Base-by-base conservation (phyloP, 371 early-diverging fungal species). In the Lichtheimia ramosa region DNA sequence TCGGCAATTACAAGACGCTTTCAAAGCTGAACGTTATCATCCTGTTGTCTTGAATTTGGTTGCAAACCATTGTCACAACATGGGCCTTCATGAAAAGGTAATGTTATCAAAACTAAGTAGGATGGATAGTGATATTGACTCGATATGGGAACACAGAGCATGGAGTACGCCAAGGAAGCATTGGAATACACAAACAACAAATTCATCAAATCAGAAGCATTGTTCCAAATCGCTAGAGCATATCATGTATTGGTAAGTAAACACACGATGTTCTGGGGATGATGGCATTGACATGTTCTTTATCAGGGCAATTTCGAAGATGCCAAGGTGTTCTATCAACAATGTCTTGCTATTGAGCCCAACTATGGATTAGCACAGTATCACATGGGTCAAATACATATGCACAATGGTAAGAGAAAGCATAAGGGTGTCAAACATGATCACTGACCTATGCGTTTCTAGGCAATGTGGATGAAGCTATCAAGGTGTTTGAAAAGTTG, bases 371-470 rank as follows among this genome's bases (percentile, higher is more conserved):
- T 86, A 53, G 87, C 89, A n/a, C 90, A 88, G 59, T 93, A 84
- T 64, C 91, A 90, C 6, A 69, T 93, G 43, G 95, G 91, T 0
- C 89, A 94, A 71, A 86, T 89, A 79, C 73, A 74, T 53, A 54
- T 88, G 24, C 73, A 82, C 40, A 70, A 74, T 61, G 74, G 74
- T 70, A 60, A 54, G 2, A 34, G 0, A 10, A 10, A 34, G 10
- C 34, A 34, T 34, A 8, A 34, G 10, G 10, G 8, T 34, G 0
- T 1, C 34, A 34, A 2, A 34, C 34, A 8, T 25, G 23, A 16
- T 41, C 39, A 10, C n/a, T 40, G 43, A 56, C 5, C 10, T 51
- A 27, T 10, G 25, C 48, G 61, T 59, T 41, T 61, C 58, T 59
- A 68, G 66, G 70, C 14, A 78, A 84, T 49, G 58, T 66, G 51